Base-by-base conservation (phyloP, 805 yeast genomes). In the Lachancea mirantina region DNA sequence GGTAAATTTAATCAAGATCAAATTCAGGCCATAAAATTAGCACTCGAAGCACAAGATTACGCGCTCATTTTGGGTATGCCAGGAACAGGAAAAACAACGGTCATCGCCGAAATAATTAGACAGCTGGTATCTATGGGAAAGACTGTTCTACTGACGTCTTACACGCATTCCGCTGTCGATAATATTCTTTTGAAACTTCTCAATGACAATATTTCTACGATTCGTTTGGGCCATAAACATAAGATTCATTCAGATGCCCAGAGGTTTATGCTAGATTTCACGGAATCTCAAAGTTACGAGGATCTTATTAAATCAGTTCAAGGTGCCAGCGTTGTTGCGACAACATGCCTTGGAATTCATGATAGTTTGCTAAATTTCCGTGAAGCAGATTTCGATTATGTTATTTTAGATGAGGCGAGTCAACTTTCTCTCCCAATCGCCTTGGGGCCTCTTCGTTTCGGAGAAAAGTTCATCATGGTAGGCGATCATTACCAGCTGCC, bases 401-500 rank as follows among this genome's bases (percentile, higher is more conserved):
- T 96, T 51, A 87, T 92, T 25, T 71, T 92, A 26, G 99, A 92
- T 55, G 99, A 92, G 55, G 97, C 97, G 0, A 87, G 96, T 1
- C 98, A 92, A 50, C 83, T 89, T 1, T 80, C 96, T 0, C 67
- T 89, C 68, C 98, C 99, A 0, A 68, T 84, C 5, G 82, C 94
- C 45, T 56, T 92, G 18, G 98, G 97, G 0, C 97, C 98, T 0
- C 55, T 92, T 28, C 58, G 87, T 19, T 73, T 71, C 42, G 78
- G 87, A 20, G 78, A 80, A 27, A 82, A 72, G 55, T 92, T 89
- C 52, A 70, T 92, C 1, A 67, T 92, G 39, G 96, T 92, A n/a
- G 99, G 99, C 7, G 99, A 92, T 53, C 97, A 92, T 55, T 75
- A 72, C 43, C 99, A 92, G 55, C 64, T 92, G 16, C 94, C 96